Evolutionary conservation across 768 basidiomycete genomes (phyloP).

Genomic region (Amyloporia xantha): DNA sequence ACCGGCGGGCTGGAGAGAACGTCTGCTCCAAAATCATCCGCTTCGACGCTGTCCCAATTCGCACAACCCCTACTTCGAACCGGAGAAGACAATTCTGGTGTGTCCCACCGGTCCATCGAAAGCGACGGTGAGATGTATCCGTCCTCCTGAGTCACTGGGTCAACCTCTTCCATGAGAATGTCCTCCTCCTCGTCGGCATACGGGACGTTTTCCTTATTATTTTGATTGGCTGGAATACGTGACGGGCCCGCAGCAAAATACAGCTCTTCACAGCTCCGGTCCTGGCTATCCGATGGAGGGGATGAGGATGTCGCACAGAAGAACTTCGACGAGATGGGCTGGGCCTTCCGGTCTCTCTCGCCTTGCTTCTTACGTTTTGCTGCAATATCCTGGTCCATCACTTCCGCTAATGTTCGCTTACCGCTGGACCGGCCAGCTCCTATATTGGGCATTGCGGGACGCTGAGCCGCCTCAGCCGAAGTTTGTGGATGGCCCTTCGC

Average conservation of each 20-base stretch:
- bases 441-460: slow-evolving; percentile 10
- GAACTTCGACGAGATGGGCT: slow-evolving; percentile 15
- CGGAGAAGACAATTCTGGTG: slow-evolving; percentile 65
- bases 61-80: slow-evolving; percentile 22
- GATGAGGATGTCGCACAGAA: slow-evolving; percentile 7
- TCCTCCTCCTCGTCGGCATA: slow-evolving; percentile 27
- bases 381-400: slow-evolving; percentile 59
- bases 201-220: slow-evolving; percentile 40
- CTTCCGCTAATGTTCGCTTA: slow-evolving; percentile 65
- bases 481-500: not conserved
- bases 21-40: slow-evolving; percentile 48
- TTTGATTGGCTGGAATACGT: slow-evolving; percentile 13
- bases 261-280: slow-evolving; percentile 4
- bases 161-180: slow-evolving; percentile 28
- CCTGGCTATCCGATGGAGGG: not conserved
- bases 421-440: slow-evolving; percentile 58
- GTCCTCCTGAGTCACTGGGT: slow-evolving; percentile 64
- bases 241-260: slow-evolving; percentile 30
- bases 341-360: slow-evolving; percentile 18
- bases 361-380: slow-evolving; percentile 41
- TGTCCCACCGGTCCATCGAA: slow-evolving; percentile 41
- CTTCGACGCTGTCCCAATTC: slow-evolving; percentile 9
- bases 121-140: slow-evolving; percentile 74
- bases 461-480: not conserved
- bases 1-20: slow-evolving; percentile 42